These are phyloP conservation scores for Trypanosoma avium DNA, from an alignment of 208 protist species.

Conservation along the genomic window DNA sequence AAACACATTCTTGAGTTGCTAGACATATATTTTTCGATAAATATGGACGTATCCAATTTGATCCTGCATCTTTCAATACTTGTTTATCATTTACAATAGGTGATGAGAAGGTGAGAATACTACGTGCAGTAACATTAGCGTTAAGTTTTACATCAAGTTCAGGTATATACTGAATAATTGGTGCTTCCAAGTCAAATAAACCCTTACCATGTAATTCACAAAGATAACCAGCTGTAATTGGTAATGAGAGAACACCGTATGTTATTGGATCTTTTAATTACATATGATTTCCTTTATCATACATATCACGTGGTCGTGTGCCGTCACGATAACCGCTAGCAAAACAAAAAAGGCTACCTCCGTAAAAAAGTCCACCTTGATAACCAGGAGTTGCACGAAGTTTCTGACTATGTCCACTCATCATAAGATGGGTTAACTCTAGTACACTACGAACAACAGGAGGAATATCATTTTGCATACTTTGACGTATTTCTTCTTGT, in stretches of 20 bases:
- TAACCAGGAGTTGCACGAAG: slow-evolving; percentile 72
- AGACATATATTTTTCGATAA: slow-evolving; percentile 40
- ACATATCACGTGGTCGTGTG: slow-evolving; percentile 54
- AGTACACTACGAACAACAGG: slow-evolving; percentile 83
- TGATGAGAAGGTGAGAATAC: slow-evolving; percentile 63
- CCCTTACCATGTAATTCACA: slow-evolving; percentile 73
- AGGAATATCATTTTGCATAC: slow-evolving; percentile 66
- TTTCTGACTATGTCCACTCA: slow-evolving; percentile 80
- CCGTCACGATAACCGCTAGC: slow-evolving; percentile 79
- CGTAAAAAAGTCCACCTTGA: slow-evolving; percentile 79
- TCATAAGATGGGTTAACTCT: slow-evolving; percentile 72
- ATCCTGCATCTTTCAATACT: slow-evolving; percentile 49
- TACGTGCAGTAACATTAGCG: slow-evolving; percentile 50
- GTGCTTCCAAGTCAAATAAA: slow-evolving; percentile 55
- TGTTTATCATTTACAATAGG: slow-evolving; percentile 48
- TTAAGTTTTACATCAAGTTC: slow-evolving; percentile 50
- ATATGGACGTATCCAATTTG: slow-evolving; percentile 16
- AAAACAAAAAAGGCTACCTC: slow-evolving; percentile 77
- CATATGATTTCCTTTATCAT: slow-evolving; percentile 89
- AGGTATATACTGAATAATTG: slow-evolving; percentile 59
- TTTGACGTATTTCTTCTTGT: slow-evolving; percentile 52
- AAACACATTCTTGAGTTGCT: slow-evolving; percentile 39
- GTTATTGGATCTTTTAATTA: slow-evolving; percentile 77
- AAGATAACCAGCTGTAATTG: slow-evolving; percentile 72
- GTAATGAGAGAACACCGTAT: slow-evolving; percentile 64